phyloP scores from a whole-genome alignment of 257 asterid species.

The Nicotiana tomentosiformis region DNA sequence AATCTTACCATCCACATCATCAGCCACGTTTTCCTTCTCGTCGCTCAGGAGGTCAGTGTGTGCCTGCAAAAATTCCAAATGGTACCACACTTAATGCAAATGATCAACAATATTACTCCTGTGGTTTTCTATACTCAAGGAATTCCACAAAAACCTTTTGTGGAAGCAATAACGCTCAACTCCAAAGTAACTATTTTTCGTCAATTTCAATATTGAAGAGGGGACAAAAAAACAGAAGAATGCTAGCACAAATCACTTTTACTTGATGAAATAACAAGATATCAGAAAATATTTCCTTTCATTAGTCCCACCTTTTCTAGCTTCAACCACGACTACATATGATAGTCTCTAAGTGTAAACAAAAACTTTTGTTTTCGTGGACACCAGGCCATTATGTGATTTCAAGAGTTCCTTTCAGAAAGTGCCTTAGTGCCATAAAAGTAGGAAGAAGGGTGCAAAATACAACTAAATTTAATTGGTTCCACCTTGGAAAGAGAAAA shows the following conservation, averaged over 20 bases:
- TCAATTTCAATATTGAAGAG: too few species aligned
- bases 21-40: slow-evolving; percentile 56
- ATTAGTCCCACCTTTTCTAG: neutral
- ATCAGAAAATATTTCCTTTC: neutral
- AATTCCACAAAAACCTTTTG: neutral
- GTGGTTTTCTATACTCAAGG: neutral
- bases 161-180: too few species aligned
- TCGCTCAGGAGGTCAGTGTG: slow-evolving; percentile 57
- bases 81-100: too few species aligned
- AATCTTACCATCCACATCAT: slow-evolving; percentile 57
- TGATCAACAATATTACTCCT: neutral
- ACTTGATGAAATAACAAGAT: neutral
- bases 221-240: too few species aligned
- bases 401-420: neutral
- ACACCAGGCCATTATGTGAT: too few species aligned
- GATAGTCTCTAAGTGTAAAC: too few species aligned
- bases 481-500: too few species aligned
- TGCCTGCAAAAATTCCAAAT: slow-evolving; percentile 33
- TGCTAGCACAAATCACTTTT: neutral
- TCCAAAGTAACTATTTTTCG: too few species aligned
- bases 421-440: neutral
- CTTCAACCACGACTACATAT: neutral
- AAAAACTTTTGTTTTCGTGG: too few species aligned
- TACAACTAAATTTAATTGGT: neutral
- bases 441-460: neutral